Conservation (phyloP, 345 rosid genomes). For the Raphanus sativus region DNA sequence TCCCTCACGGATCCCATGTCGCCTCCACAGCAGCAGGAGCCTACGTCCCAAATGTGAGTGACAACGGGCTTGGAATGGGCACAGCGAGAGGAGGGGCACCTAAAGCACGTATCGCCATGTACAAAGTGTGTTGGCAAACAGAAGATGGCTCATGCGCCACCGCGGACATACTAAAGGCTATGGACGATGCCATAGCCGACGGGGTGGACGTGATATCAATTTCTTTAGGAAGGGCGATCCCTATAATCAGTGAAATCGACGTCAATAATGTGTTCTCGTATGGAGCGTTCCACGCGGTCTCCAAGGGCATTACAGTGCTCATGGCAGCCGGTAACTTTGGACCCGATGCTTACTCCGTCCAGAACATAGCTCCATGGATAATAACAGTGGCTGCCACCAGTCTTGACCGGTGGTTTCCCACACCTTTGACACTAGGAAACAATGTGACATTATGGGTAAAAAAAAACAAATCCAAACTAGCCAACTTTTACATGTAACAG, state of each 20-base stretch:
- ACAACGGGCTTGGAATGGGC: slow-evolving; percentile 45
- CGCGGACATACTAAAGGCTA: slow-evolving; percentile 49
- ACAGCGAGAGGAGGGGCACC: slow-evolving; percentile 54
- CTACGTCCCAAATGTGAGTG: slow-evolving; percentile 39
- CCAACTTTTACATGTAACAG: not conserved
- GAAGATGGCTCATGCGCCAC: not conserved
- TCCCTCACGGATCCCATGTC: slow-evolving; percentile 64
- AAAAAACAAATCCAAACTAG: not conserved
- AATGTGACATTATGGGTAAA: slow-evolving; percentile 30
- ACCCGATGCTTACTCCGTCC: slow-evolving; percentile 37
- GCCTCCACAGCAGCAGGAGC: slow-evolving; percentile 55
- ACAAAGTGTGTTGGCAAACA: slow-evolving; percentile 53
- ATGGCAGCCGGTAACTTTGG: slow-evolving; percentile 48
- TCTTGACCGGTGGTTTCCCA: slow-evolving; percentile 48
- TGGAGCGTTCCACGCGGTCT: slow-evolving; percentile 56
- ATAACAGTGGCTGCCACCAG: slow-evolving; percentile 53
- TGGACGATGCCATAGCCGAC: slow-evolving; percentile 54
- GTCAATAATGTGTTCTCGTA: slow-evolving; percentile 11
- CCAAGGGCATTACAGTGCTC: slow-evolving; percentile 48
- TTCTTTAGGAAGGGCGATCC: slow-evolving; percentile 32
- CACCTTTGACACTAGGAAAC: slow-evolving; percentile 48
- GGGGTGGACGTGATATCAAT: slow-evolving; percentile 35
- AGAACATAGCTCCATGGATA: slow-evolving; percentile 55
- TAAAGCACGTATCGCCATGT: slow-evolving; percentile 43
- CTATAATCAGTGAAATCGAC: slow-evolving; percentile 36